Base-by-base conservation (phyloP, 1,284 basidiomycete genomes). In the Wallemia ichthyophaga region DNA sequence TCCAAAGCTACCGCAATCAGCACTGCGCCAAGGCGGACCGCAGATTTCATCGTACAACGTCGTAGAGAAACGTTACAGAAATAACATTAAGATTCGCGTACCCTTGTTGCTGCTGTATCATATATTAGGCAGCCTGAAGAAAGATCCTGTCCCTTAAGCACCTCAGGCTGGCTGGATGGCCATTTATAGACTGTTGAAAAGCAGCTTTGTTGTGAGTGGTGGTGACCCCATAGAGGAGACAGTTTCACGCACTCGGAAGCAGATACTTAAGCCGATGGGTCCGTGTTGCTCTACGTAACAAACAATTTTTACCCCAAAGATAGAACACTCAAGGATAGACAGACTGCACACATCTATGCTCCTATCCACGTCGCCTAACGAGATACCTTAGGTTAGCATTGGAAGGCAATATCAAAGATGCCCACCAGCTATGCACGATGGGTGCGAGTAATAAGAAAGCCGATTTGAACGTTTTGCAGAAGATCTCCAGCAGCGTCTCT, bases 11-110 rank as follows among this genome's bases (percentile, higher is more conserved):
- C 37, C 37, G 3, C 37, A 48, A 19, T 19, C 37, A 17, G 13
- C 37, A 17, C 37, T 19, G 7, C 11, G 37, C n/a, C 37, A 48
- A 7, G 60, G 57, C 15, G 77, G 82, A 2, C 78, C 81, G 21
- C 85, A 85, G 70, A 85, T 25, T 1, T 65, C 83, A 0, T 85
- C 83, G 61, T 87, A 91, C 68, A 91, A 87, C 11, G 87, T 85
- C 24, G 89, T 91, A 63, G 87, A 91, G 69, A 78, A 86, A 19
- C 76, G 87, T 27, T 85, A 89, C 66, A 78, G 87, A 37, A 88
- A 86, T 19, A 89, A 89, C 68, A 76, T 91, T 61, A 91, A 91
- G 66, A 83, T 85, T 13, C 80, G 85, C 57, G 89, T 91, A 55
- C 80, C 82, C 61, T 81, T 81, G 60, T 73, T 91, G 53, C 80